These are phyloP conservation scores for Helichrysum umbraculigerum DNA, from an alignment of 129 eudicot species.

Conservation along the genomic window DNA sequence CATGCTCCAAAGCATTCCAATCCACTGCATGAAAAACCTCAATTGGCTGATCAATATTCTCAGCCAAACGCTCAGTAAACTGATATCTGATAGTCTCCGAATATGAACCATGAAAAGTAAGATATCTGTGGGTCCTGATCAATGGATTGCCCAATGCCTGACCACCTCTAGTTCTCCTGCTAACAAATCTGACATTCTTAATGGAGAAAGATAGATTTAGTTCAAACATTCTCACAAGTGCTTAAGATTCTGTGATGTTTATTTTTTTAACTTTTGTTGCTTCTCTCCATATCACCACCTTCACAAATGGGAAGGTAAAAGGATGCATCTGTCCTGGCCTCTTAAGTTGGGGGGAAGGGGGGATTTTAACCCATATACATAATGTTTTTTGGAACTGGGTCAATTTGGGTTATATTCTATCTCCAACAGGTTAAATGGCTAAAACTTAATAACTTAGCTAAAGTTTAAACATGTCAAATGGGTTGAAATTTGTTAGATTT, in stretches of 20 bases:
- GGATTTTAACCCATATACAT: background rate
- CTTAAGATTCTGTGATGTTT: background rate
- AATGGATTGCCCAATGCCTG: too few relatives aligned
- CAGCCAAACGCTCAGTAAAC: too few relatives aligned
- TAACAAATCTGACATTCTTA: background rate
- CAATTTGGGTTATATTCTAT: background rate
- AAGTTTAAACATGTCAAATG: background rate
- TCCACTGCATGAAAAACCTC: too few relatives aligned
- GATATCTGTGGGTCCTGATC: too few relatives aligned
- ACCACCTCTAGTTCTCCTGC: too few relatives aligned
- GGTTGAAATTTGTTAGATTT: background rate
- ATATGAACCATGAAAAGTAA: too few relatives aligned
- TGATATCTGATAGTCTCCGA: too few relatives aligned
- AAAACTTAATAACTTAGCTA: background rate
- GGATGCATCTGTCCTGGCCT: background rate
- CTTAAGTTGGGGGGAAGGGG: background rate
- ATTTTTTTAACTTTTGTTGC: slow-evolving; percentile 10
- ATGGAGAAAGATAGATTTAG: background rate
- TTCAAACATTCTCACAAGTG: background rate
- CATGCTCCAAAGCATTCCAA: too few relatives aligned
- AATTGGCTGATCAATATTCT: too few relatives aligned
- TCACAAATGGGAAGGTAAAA: background rate
- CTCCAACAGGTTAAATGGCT: background rate
- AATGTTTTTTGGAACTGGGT: background rate
- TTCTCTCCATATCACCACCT: background rate